Conservation (phyloP, 345 rosid species). For the Cardamine resedifolia region DNA sequence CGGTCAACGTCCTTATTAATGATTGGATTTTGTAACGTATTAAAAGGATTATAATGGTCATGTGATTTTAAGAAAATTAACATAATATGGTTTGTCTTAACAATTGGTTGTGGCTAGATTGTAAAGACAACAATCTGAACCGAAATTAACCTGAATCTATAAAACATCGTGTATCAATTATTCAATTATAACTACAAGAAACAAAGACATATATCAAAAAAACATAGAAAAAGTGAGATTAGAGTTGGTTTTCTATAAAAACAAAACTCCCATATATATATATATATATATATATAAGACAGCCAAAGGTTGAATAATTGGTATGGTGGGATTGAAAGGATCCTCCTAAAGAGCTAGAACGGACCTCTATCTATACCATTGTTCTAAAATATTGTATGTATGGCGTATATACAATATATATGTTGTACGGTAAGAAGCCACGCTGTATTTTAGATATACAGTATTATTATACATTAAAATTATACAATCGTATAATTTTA, state of each 20-base stretch:
- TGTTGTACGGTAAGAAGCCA: too few relatives aligned
- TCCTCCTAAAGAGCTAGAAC: neutral
- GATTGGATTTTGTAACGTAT: neutral
- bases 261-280: neutral
- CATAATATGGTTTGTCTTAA: neutral
- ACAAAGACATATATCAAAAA: neutral
- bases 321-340: neutral
- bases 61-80: neutral
- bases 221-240: neutral
- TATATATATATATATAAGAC: too few relatives aligned
- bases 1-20: slow-evolving; percentile 48
- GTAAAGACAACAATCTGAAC: too few relatives aligned
- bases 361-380: neutral
- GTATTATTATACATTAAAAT: too few relatives aligned
- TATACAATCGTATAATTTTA: too few relatives aligned
- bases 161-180: neutral
- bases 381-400: too few relatives aligned
- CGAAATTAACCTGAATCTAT: too few relatives aligned
- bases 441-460: too few relatives aligned
- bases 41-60: neutral
- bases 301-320: neutral
- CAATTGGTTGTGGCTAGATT: neutral
- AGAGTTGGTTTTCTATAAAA: neutral
- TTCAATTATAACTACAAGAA: neutral
- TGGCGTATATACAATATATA: too few relatives aligned